Evolutionary conservation across 495 filamentous ascomycete genomes (phyloP), one percentile per base, ranked within the genome.

Genomic region (Penicillium ucsense): DNA sequence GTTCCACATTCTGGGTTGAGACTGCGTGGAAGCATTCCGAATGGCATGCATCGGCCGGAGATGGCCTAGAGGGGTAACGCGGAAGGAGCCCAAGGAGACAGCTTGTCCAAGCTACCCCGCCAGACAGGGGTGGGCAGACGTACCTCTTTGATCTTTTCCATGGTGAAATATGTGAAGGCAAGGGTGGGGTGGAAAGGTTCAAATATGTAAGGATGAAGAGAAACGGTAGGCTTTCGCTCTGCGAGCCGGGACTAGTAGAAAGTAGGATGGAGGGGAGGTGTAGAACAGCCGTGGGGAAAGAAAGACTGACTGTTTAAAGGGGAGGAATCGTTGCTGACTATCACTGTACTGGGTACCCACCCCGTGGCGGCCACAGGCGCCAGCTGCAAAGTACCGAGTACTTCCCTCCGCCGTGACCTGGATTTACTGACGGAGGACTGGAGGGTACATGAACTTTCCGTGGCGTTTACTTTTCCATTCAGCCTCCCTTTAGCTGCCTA

Each of bases 141-240:
- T 61, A 91, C 88, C 77, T 88, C 79, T 80, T 84, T 88, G 68
- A 94, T 90, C 60, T 70, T 75, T 46, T 77, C 74, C 75, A 78
- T 78, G 58, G 57, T 75, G 58, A 50, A 31, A 38, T 31, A 48
- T 56, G 41, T 44, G 43, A 46, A 48, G 48, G 54, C 47, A 49
- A 36, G 44, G 28, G 44, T 39, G 37, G 28, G 9, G 30, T 41
- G 9, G 31, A 31, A 48, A 48, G 44, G 38, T 34, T 45, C 20
- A 20, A 63, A 59, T 63, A 67, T 67, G 60, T 70, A 63, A 54
- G 47, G 8, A 33, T 51, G 50, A 63, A 60, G 54, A 38, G 49
- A 60, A 56, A 40, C 44, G 42, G 20, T 43, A 61, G 66, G 68
- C 56, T 63, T 66, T 69, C 68, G 65, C 69, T 69, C 69, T 67